These are phyloP conservation scores for Penicillium turbatum DNA, from an alignment of 495 filamentous ascomycete species.

Conservation along the genomic window DNA sequence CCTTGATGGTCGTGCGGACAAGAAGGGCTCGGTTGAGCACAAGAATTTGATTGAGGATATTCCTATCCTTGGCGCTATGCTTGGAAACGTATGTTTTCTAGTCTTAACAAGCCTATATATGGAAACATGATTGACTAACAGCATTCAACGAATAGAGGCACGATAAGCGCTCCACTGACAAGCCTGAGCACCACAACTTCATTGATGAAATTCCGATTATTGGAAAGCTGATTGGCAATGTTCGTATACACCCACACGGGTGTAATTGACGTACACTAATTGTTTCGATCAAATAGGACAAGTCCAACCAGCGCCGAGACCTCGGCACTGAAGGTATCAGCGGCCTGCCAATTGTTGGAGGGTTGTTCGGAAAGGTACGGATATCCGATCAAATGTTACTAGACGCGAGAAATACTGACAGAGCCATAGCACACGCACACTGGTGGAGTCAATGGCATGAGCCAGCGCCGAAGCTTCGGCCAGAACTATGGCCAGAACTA, in stretches of 20 bases:
- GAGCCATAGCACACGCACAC: conserved; percentile 4
- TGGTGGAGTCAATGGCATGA: conserved; percentile 14
- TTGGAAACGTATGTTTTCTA: not conserved
- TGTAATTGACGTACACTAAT: not conserved
- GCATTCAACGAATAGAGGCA: not conserved
- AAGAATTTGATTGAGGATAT: conserved; percentile 3
- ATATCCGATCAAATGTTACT: not conserved
- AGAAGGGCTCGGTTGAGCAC: not conserved
- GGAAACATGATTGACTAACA: not conserved
- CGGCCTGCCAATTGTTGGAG: conserved; percentile 5
- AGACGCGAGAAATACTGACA: not conserved
- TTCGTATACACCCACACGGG: not conserved
- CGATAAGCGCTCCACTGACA: not conserved
- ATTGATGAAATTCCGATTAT: conserved; percentile 2
- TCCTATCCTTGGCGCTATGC: conserved; percentile 2
- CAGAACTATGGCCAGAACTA: conserved; percentile 8
- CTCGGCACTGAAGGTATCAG: not conserved
- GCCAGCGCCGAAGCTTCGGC: conserved; percentile 5
- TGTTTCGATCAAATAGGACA: not conserved
- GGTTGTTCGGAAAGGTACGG: conserved; percentile 7
- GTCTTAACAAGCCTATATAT: not conserved
- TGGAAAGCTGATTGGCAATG: not conserved
- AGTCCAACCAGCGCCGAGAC: conserved; percentile 5
- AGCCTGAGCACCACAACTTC: conserved; percentile 1
- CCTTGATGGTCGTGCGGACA: not conserved